These are phyloP conservation scores for Trichomonascaceae sp. DNA, from an alignment of 1,139 yeast genomes.

Conservation along the genomic window DNA sequence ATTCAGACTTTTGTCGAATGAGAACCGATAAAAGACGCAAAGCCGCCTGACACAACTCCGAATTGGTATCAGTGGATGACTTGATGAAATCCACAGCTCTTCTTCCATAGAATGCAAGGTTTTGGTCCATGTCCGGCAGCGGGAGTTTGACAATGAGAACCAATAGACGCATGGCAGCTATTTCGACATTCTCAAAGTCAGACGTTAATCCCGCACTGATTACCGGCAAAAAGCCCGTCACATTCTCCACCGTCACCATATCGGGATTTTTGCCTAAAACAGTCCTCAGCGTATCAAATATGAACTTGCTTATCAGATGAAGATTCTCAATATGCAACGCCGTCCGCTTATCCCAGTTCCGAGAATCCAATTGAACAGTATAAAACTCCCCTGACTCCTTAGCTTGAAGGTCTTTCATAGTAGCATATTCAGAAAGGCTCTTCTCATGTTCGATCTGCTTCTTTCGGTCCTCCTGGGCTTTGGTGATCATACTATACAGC, in stretches of 20 bases:
- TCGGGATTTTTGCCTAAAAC: slow-evolving; percentile 56
- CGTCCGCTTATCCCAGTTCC: slow-evolving; percentile 46
- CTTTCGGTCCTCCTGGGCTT: slow-evolving; percentile 24
- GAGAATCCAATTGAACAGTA: slow-evolving; percentile 59
- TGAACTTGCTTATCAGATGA: slow-evolving; percentile 51
- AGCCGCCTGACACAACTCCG: slow-evolving; percentile 78
- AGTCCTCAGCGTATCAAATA: slow-evolving; percentile 70
- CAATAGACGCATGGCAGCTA: slow-evolving; percentile 61
- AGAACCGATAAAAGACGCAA: slow-evolving; percentile 69
- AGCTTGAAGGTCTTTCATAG: slow-evolving; percentile 14
- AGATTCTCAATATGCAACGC: slow-evolving; percentile 53
- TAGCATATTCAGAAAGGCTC: slow-evolving; percentile 28
- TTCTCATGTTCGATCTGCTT: slow-evolving; percentile 28
- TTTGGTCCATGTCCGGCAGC: slow-evolving; percentile 51
- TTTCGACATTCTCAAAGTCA: slow-evolving; percentile 68
- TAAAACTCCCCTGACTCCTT: slow-evolving; percentile 49
- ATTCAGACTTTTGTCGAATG: slow-evolving; percentile 60
- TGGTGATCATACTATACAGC: slow-evolving; percentile 52
- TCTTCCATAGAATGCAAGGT: slow-evolving; percentile 26
- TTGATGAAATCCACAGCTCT: slow-evolving; percentile 61
- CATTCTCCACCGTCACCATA: slow-evolving; percentile 53
- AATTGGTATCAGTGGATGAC: slow-evolving; percentile 70
- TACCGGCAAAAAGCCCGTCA: slow-evolving; percentile 71
- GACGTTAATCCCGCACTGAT: slow-evolving; percentile 55
- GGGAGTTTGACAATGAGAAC: slow-evolving; percentile 56